Percentiles rank a stretch among this genome's conserved stretches.
Evolutionary conservation across 768 basidiomycete species (phyloP).

Genomic region (Russula sp.): DNA sequence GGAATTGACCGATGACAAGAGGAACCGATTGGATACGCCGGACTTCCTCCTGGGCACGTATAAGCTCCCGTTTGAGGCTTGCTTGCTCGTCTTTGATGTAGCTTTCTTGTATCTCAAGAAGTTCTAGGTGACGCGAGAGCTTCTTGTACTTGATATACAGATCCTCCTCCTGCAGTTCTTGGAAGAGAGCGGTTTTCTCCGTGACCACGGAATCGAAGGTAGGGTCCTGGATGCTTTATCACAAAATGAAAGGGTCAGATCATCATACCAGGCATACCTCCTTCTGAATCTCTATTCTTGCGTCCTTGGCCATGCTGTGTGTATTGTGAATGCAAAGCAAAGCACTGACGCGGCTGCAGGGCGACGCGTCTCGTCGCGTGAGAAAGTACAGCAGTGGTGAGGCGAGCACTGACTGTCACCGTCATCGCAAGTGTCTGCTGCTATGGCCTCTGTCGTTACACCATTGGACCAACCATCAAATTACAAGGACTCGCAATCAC

Average conservation of each 20-base stretch:
- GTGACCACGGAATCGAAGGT: slow-evolving; percentile 82
- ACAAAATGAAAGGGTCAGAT: not conserved
- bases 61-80: slow-evolving; percentile 94
- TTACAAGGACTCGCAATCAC: slow-evolving; percentile 90
- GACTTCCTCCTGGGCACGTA: slow-evolving; percentile 98
- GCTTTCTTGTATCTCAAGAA: slow-evolving; percentile 89
- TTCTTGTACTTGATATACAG: slow-evolving; percentile 97
- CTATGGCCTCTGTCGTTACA: slow-evolving; percentile 56
- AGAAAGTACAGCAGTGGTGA: slow-evolving; percentile 1
- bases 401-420: not conserved
- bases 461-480: slow-evolving; percentile 91
- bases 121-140: slow-evolving; percentile 88
- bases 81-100: slow-evolving; percentile 99
- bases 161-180: slow-evolving; percentile 84
- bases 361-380: slow-evolving; percentile 14
- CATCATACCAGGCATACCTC: slow-evolving; percentile 42
- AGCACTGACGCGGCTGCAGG: slow-evolving; percentile 19
- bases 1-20: slow-evolving; percentile 97
- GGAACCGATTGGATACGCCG: slow-evolving; percentile 99
- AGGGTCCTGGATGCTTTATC: slow-evolving; percentile 54
- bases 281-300: slow-evolving; percentile 77
- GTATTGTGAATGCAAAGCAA: slow-evolving; percentile 4
- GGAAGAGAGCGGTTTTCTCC: slow-evolving; percentile 82
- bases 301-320: slow-evolving; percentile 65
- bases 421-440: not conserved